Base-by-base conservation (phyloP, 2,329 filamentous ascomycete genomes). In the Colletotrichum sp. region DNA sequence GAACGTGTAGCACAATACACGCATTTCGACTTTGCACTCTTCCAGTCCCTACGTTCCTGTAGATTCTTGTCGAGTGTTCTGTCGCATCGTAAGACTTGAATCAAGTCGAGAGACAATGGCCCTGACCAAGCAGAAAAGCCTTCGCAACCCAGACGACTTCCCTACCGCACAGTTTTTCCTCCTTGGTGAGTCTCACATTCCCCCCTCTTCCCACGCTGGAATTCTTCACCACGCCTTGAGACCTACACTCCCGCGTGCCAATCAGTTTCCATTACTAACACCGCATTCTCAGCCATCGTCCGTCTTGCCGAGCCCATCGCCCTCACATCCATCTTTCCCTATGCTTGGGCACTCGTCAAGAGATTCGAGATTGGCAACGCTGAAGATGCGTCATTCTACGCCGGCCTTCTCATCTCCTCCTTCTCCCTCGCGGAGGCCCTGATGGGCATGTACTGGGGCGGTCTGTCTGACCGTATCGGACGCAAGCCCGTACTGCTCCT, bases 241-340 rank as follows among this genome's bases (percentile, higher is more conserved):
- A 26, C 16, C 30, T 21, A 38, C 24, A 28, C 28, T 64, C 36
- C 38, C 56, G 52, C 34, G 62, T 34, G 55, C 62, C 26, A 70
- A 36, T 71, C 79, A 24, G 30, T 43, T 38, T 52, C 58, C 67
- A 48, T 43, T 38, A 66, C 78, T 82, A 72, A 81, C 77, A 36
- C 43, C 24, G 2, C 55, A 26, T 77, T 65, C 52, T 6, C 73
- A 98, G 96, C 95, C 83, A 95, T 98, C 88, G 96, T 97, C 82
- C 95, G 96, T 77, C 92, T 98, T 79, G 95, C 96, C 69, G 96
- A 98, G 85, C 96, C 96, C 26, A 96, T 98, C 80, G 96, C 96
- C 66, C 91, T 98, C 78, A 98, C 96, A 2, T 97, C 95, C 81
- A 97, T 98, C 84, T 97, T 96, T 80, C 96, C 96, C 24, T 98